These are phyloP conservation scores for Pterulicium gracile DNA, from an alignment of 1,284 basidiomycete species.

Conservation along the genomic window DNA sequence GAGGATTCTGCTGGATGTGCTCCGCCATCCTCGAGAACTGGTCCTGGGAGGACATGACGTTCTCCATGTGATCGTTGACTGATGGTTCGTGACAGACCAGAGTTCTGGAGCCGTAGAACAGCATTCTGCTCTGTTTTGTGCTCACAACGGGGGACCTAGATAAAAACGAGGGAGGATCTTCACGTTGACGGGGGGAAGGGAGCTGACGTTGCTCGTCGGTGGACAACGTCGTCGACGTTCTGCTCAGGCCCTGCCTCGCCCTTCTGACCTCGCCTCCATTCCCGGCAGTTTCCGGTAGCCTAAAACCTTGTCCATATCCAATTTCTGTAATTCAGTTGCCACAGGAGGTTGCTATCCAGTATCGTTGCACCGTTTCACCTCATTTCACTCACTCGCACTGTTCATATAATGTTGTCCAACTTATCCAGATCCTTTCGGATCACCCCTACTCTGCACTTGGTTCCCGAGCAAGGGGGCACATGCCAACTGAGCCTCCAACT, in stretches of 20 bases:
- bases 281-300: background rate
- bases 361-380: no score
- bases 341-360: no score
- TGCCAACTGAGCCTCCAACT: no score
- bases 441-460: no score
- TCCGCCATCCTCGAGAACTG: background rate
- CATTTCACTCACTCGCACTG: no score
- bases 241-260: background rate
- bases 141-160: background rate
- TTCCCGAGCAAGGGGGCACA: no score
- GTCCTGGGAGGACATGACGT: background rate
- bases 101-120: background rate
- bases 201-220: constrained; percentile 1
- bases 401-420: no score
- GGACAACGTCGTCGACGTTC: background rate
- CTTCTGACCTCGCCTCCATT: background rate
- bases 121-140: no score
- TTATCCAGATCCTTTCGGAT: no score
- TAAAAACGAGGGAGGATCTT: background rate
- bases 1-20: background rate
- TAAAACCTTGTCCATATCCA: background rate
- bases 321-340: no score
- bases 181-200: background rate
- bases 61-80: background rate
- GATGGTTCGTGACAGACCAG: background rate